phyloP scores from a whole-genome alignment of 2,329 filamentous ascomycete genomes.

The Ilyonectria mors-panacis region DNA sequence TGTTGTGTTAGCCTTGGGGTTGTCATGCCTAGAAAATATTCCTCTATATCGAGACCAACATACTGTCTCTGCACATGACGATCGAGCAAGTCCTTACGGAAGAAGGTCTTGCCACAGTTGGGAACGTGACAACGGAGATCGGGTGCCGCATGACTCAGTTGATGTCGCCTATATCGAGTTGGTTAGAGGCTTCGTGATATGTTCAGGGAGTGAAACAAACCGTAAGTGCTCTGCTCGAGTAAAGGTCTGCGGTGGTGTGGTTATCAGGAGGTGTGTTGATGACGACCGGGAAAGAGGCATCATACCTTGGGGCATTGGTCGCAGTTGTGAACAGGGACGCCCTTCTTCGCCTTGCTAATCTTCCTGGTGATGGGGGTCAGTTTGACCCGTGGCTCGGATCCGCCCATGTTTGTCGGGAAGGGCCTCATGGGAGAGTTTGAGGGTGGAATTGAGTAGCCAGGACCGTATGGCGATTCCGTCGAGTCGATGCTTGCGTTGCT shows the following conservation, averaged over 20 bases:
- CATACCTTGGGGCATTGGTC: conserved; percentile 67
- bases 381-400: conserved; percentile 61
- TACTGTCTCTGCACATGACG: conserved; percentile 65
- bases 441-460: conserved; percentile 45
- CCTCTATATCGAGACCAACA: conserved; percentile 35
- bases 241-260: conserved; percentile 64
- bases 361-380: conserved; percentile 70
- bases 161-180: conserved; percentile 65
- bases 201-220: conserved; percentile 53
- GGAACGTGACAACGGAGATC: conserved; percentile 65
- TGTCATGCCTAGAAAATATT: background rate
- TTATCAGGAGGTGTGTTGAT: conserved; percentile 16
- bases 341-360: conserved; percentile 72
- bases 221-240: conserved; percentile 74
- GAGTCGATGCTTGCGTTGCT: conserved; percentile 65
- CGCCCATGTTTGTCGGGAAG: conserved; percentile 52
- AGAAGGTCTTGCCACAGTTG: conserved; percentile 71
- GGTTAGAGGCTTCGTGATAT: conserved; percentile 43
- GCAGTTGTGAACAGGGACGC: conserved; percentile 70
- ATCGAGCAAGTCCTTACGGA: conserved; percentile 72
- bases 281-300: conserved; percentile 13
- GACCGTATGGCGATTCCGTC: conserved; percentile 60
- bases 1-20: conserved; percentile 32
- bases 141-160: conserved; percentile 71
- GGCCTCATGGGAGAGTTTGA: conserved; percentile 57